Conservation (phyloP, 352 stramenopile genomes). For the Phytophthora colocasiae region DNA sequence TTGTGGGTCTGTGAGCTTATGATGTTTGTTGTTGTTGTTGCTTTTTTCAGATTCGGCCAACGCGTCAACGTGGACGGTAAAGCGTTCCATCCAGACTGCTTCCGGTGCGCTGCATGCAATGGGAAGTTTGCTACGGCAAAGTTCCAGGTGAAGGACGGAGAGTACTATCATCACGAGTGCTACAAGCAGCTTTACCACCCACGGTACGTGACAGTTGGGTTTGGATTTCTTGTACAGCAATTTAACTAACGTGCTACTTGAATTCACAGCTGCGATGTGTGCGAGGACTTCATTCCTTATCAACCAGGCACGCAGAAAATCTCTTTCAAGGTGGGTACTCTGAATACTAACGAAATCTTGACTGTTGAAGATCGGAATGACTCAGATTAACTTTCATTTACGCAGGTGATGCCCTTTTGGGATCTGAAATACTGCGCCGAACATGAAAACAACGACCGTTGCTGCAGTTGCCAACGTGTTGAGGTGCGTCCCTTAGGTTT, state of each 20-base stretch:
- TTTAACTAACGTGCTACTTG: conserved; percentile 8
- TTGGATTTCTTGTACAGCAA: background rate
- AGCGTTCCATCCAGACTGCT: conserved; percentile 58
- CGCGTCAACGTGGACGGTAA: conserved; percentile 49
- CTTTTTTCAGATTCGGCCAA: conserved; percentile 30
- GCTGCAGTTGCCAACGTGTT: conserved; percentile 76
- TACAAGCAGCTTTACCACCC: conserved; percentile 74
- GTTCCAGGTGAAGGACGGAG: conserved; percentile 62
- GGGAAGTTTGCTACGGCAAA: conserved; percentile 45
- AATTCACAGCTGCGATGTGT: conserved; percentile 63
- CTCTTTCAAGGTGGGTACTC: conserved; percentile 50
- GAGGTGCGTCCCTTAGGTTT: conserved; percentile 41
- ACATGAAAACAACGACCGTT: conserved; percentile 70
- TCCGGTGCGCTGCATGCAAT: conserved; percentile 54
- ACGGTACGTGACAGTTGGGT: conserved; percentile 31
- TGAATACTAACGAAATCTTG: background rate
- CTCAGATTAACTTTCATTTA: conserved; percentile 3
- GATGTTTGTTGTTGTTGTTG: background rate
- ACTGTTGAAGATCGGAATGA: background rate
- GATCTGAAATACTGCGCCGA: conserved; percentile 66
- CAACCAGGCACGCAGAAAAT: conserved; percentile 55
- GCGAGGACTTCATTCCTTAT: conserved; percentile 63
- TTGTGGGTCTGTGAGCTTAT: background rate
- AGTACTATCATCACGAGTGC: conserved; percentile 75
- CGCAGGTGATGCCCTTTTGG: conserved; percentile 68